A percentile compares a stretch with the other conserved stretches of the same genome.
Conservation (phyloP, 1,284 basidiomycete species). For the Tilletia indica region DNA sequence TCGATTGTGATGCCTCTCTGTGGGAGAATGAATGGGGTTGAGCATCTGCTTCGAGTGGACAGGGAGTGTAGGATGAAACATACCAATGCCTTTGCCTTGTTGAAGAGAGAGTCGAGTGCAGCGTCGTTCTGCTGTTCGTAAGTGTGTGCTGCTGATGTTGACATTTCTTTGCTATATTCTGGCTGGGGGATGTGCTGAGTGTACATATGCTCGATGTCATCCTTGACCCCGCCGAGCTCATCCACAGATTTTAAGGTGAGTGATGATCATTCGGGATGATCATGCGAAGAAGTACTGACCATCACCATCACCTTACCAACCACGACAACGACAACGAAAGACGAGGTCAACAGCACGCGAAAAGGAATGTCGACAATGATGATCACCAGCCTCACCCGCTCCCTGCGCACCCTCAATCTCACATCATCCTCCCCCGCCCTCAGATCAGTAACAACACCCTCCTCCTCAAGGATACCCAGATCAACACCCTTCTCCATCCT, state of each 20-base stretch:
- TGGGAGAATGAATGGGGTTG: not conserved
- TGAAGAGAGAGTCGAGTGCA: conserved; percentile 44
- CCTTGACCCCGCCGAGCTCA: conserved; percentile 14
- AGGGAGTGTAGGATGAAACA: not conserved
- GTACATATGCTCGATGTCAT: not conserved
- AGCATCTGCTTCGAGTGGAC: not conserved
- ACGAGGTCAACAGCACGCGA: not conserved
- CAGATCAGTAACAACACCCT: not conserved
- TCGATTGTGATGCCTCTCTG: conserved; percentile 47
- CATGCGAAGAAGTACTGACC: too few species aligned
- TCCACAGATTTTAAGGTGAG: not conserved
- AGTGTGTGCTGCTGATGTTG: conserved; percentile 17
- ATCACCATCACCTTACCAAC: too few species aligned
- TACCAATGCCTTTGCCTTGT: conserved; percentile 34
- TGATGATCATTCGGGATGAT: not conserved
- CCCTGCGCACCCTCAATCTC: not conserved
- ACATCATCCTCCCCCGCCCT: not conserved
- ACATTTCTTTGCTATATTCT: not conserved
- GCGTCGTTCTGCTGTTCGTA: conserved; percentile 54
- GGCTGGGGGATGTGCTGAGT: not conserved
- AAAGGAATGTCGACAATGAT: not conserved
- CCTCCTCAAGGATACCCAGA: not conserved
- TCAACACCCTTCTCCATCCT: conserved; percentile 15
- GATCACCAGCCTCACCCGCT: not conserved
- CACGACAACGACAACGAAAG: too few species aligned